Conservation (phyloP, 1,284 basidiomycete genomes). For the Rhodotorula sp. region DNA sequence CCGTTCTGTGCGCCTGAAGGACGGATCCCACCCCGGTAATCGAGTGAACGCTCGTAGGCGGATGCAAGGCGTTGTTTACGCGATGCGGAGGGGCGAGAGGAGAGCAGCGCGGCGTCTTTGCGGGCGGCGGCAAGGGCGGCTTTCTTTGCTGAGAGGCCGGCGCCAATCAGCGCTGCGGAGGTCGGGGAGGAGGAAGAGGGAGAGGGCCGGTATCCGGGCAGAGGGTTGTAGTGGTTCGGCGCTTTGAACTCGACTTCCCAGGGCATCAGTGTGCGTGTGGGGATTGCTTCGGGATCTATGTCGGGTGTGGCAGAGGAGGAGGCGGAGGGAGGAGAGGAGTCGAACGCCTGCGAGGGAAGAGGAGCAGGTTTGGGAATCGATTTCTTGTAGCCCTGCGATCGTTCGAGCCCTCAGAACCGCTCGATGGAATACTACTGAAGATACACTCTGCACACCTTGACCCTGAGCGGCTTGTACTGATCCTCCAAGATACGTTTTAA, state of each 20-base stretch:
- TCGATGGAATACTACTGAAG: not conserved
- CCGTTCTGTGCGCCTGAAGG: not conserved
- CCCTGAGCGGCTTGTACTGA: constrained; percentile 32
- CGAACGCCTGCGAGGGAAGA: constrained; percentile 19
- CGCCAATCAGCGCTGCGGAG: not conserved
- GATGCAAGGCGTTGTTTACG: constrained; percentile 19
- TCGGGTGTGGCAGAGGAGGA: not conserved
- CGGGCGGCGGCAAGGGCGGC: constrained; percentile 1
- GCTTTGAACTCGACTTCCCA: constrained; percentile 29
- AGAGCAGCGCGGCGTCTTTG: not conserved
- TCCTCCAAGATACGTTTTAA: constrained; percentile 33
- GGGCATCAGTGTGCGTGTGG: constrained; percentile 7
- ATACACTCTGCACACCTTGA: constrained; percentile 25
- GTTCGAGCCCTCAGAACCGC: not conserved
- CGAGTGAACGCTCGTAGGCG: constrained; percentile 31
- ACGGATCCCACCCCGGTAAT: constrained; percentile 24
- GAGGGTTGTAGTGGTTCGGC: constrained; percentile 19
- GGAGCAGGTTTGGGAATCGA: constrained; percentile 26
- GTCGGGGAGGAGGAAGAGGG: not conserved
- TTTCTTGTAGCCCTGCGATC: constrained; percentile 26
- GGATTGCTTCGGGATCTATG: not conserved
- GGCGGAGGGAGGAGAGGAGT: not conserved
- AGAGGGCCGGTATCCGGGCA: constrained; percentile 7
- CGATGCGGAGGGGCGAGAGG: not conserved
- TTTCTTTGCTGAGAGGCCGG: not conserved